Conservation (phyloP, 352 stramenopile species). For the Thalassiosira hispida region DNA sequence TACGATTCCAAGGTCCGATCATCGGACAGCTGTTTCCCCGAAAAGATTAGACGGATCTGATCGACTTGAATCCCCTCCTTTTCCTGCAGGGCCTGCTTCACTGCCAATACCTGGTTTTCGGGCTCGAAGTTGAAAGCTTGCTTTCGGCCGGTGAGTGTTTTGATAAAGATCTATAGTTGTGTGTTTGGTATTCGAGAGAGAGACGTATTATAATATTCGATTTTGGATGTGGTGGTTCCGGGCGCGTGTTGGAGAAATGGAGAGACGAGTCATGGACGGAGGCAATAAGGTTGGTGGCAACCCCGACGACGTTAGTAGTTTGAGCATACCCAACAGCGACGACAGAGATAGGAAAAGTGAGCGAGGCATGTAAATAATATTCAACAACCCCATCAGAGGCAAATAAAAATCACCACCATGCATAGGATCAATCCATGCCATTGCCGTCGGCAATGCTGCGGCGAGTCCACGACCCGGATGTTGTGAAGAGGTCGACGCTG, state of each 20-base stretch:
- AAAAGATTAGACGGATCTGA: conserved; percentile 96
- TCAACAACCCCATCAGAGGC: no score
- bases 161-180: conserved; percentile 84
- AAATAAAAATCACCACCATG: no score
- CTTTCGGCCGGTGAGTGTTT: conserved; percentile 85
- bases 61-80: conserved; percentile 94
- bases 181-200: neutral
- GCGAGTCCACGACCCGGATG: no score
- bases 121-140: conserved; percentile 87
- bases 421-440: no score
- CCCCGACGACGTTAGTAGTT: no score
- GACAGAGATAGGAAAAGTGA: neutral
- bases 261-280: neutral
- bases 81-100: conserved; percentile 98
- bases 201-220: neutral
- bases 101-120: conserved; percentile 91
- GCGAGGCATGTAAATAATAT: neutral
- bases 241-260: neutral
- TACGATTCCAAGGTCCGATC: conserved; percentile 97
- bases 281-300: no score
- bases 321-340: no score
- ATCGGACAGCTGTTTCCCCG: conserved; percentile 92
- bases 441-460: no score
- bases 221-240: neutral
- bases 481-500: no score